phyloP scores from a whole-genome alignment of 495 filamentous ascomycete species.

The Lepidopterella palustris region DNA sequence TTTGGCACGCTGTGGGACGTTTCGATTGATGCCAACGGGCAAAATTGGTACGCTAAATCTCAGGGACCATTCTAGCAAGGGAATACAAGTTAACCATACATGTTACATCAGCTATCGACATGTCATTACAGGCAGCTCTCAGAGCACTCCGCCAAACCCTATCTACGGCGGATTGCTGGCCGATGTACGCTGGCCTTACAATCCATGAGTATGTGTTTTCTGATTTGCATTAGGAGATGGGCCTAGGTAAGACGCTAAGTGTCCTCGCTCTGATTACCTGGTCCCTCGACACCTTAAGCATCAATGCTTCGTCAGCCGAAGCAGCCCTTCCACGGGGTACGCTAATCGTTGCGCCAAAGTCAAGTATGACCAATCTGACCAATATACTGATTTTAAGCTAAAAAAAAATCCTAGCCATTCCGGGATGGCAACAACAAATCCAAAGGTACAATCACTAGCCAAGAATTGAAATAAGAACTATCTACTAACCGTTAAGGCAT shows the following conservation, averaged over 20 bases:
- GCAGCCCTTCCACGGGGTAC: not conserved
- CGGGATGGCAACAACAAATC: too few species aligned
- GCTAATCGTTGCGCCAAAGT: conserved; percentile 26
- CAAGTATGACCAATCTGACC: too few species aligned
- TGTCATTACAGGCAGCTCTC: too few species aligned
- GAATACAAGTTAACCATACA: too few species aligned
- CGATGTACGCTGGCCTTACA: not conserved
- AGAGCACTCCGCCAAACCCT: not conserved
- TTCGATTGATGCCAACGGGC: not conserved
- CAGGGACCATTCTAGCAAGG: too few species aligned
- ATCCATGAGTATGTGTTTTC: not conserved
- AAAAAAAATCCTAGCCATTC: too few species aligned
- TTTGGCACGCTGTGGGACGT: not conserved
- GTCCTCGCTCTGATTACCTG: conserved; percentile 23
- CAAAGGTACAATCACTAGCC: too few species aligned
- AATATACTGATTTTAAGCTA: too few species aligned
- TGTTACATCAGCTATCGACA: too few species aligned
- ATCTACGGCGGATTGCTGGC: not conserved
- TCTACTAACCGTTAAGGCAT: not conserved
- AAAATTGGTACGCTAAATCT: too few species aligned
- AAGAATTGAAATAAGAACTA: too few species aligned
- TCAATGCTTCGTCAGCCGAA: conserved; percentile 4
- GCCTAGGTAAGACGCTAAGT: conserved; percentile 33
- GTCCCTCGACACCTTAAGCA: conserved; percentile 24
- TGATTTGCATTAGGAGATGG: conserved; percentile 31